Base-by-base conservation (phyloP, 371 early-diverging fungal species). In the Mucor indicus region DNA sequence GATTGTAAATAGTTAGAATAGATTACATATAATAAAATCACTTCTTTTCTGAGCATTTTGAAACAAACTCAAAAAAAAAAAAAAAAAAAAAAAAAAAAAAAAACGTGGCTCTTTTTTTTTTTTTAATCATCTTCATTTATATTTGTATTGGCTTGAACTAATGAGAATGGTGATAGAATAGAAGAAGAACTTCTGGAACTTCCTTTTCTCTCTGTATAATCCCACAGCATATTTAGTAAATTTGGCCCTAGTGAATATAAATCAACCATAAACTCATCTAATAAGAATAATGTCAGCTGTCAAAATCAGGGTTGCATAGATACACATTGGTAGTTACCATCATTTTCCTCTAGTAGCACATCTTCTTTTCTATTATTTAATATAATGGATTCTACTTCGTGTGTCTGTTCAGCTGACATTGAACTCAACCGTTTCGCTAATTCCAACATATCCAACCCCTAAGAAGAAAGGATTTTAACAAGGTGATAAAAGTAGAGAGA, bases 221-320 rank as follows among this genome's bases (percentile, higher is more conserved):
- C 60, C 75, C 75, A 75, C 19, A 75, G 35, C 24, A 41, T 48
- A 11, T 45, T 57, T n/a, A 75, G 27, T 19, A 62, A 20, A 1
- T 60, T 60, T 8, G 71, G 64, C 1, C 75, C 75, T 2, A 75
- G 36, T 10, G 71, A 70, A 46, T 75, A 75, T 4, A 75, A 53
- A 49, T 75, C 75, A 4, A 75, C 38, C 9, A 68, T 51, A 13
- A 75, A 53, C 43, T 68, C 71, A 22, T 62, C 75, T 75, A 35
- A n/a, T 1, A 32, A n/a, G 10, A 30, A 48, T 35, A 25, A 29
- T 12, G 42, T 27, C 2, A 56, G 7, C 7, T n/a, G n/a, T 25
- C 9, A 29, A 21, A 17, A 31, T 16, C 24, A 21, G 12, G 9
- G 25, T 21, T 25, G 31, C 25, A 17, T 25, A 24, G n/a, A 17